Evolutionary conservation across 176 grass and related monocot genomes (phyloP).

Genomic region (Panicum miliaceum): DNA sequence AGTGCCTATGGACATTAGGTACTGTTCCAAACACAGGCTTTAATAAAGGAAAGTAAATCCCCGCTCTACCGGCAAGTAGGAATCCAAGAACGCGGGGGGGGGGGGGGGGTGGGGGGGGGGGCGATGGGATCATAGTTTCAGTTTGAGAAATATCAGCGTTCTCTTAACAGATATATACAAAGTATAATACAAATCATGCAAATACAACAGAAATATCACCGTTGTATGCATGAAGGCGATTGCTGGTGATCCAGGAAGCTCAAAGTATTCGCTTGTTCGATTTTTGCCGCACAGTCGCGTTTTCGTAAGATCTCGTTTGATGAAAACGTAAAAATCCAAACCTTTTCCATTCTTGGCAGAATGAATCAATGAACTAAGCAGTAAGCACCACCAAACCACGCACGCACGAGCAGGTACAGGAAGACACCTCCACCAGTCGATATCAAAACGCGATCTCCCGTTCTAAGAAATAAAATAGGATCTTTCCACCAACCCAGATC

Average conservation of each 20-base stretch:
- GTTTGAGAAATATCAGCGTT: background rate
- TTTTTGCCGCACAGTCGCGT: background rate
- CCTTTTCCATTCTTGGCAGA: background rate
- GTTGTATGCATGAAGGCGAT: background rate
- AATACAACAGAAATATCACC: background rate
- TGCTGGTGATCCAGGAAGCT: background rate
- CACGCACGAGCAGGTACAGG: slow-evolving; percentile 23
- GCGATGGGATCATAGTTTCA: background rate
- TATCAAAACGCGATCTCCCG: slow-evolving; percentile 38
- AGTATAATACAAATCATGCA: background rate
- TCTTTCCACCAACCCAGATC: slow-evolving; percentile 57
- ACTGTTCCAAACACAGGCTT: slow-evolving; percentile 31
- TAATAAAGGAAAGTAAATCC: slow-evolving; percentile 37
- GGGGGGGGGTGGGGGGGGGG: too few relatives aligned
- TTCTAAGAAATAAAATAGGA: slow-evolving; percentile 16
- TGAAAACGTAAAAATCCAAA: background rate
- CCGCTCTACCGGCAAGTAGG: background rate
- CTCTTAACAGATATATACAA: slow-evolving; percentile 4
- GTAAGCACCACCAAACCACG: slow-evolving; percentile 31
- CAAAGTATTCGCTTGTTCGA: background rate
- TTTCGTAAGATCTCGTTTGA: slow-evolving; percentile 15
- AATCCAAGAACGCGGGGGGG: too few relatives aligned
- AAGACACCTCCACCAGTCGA: slow-evolving; percentile 15
- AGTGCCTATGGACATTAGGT: background rate
- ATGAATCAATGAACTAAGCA: slow-evolving; percentile 10